Conservation (phyloP, 345 rosid species). For the Eucalyptus curtisii region DNA sequence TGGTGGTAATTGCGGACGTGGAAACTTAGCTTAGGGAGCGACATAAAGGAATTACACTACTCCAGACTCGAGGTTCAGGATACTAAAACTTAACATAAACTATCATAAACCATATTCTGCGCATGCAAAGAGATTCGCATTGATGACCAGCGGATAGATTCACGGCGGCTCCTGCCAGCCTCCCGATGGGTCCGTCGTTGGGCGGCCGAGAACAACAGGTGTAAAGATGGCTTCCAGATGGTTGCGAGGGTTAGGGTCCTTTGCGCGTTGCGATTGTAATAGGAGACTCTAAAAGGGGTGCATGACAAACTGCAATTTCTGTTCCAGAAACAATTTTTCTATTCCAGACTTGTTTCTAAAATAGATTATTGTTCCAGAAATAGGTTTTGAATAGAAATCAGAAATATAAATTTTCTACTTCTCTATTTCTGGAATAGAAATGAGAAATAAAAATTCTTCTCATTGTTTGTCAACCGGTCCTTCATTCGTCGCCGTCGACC, state of each 20-base stretch:
- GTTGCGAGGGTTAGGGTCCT: background rate
- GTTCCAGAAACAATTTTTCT: too few species aligned
- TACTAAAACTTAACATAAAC: background rate
- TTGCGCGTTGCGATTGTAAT: background rate
- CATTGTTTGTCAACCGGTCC: too few species aligned
- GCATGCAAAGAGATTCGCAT: background rate
- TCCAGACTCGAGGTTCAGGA: accelerated
- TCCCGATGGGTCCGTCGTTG: background rate
- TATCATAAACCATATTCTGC: background rate
- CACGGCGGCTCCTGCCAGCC: background rate
- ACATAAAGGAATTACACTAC: background rate
- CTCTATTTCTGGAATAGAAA: too few species aligned
- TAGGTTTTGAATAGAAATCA: too few species aligned
- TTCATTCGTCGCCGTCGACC: too few species aligned
- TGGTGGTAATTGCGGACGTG: accelerated
- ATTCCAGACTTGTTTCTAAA: too few species aligned
- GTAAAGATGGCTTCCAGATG: background rate
- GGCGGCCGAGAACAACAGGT: background rate
- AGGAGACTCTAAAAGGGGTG: too few species aligned
- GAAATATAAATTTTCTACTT: too few species aligned
- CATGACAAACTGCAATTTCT: too few species aligned
- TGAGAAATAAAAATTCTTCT: too few species aligned
- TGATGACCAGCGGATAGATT: background rate
- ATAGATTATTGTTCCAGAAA: too few species aligned
- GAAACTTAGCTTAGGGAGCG: background rate